Evolutionary conservation across 805 yeast species (phyloP).

Genomic region (Tetrapisispora nanseiensis): DNA sequence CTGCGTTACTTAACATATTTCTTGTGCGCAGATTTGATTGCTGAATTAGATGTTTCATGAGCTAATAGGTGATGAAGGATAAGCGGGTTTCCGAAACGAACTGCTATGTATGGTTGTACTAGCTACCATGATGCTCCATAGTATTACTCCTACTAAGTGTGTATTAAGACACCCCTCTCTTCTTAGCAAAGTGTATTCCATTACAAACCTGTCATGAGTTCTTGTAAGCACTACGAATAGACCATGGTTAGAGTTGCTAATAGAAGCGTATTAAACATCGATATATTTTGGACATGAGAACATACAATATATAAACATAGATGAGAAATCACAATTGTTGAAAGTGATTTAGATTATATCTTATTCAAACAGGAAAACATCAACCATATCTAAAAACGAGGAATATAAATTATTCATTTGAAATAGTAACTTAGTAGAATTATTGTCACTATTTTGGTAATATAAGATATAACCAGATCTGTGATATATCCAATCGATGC

Average conservation of each 20-base stretch:
- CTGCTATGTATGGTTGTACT: neutral
- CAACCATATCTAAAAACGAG: neutral
- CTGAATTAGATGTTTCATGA: neutral
- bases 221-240: too few species aligned
- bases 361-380: neutral
- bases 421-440: neutral
- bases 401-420: neutral
- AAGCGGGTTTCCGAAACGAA: neutral
- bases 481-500: neutral
- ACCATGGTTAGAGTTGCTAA: neutral
- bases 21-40: neutral
- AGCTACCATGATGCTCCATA: neutral
- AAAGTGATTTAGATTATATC: neutral
- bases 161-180: too few species aligned
- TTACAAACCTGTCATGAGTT: too few species aligned
- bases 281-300: neutral
- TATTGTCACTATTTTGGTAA: neutral
- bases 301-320: neutral
- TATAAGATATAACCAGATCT: neutral
- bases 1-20: neutral
- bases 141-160: too few species aligned
- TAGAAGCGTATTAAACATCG: neutral
- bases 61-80: neutral
- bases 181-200: too few species aligned
- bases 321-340: neutral